Percentiles rank a stretch among this genome's conserved stretches.
These are phyloP conservation scores for Abortiporus biennis DNA, from an alignment of 1,284 basidiomycete genomes.

Conservation along the genomic window DNA sequence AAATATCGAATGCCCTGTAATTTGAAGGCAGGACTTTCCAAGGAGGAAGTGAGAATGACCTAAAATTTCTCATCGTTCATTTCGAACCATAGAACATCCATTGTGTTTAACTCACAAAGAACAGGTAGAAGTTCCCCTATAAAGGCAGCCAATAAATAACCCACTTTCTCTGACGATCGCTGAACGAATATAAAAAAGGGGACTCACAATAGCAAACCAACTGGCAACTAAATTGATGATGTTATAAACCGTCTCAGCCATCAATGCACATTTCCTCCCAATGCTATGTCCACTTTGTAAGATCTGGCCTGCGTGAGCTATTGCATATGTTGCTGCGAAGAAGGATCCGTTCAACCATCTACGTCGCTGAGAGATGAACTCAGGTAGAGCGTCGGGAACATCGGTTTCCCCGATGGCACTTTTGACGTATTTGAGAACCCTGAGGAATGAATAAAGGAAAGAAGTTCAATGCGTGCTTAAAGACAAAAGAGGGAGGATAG, in stretches of 20 bases:
- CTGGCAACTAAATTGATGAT: conserved; percentile 85
- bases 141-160: conserved; percentile 21
- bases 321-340: conserved; percentile 86
- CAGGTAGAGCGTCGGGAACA: conserved; percentile 88
- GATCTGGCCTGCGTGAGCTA: conserved; percentile 82
- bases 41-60: conserved; percentile 83
- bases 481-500: conserved; percentile 4
- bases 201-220: conserved; percentile 86
- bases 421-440: conserved; percentile 96
- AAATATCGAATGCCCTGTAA: conserved; percentile 69
- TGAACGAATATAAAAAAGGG: neutral
- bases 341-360: conserved; percentile 95
- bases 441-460: conserved; percentile 20
- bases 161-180: too few relatives aligned
- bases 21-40: conserved; percentile 74
- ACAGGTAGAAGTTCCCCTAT: conserved; percentile 91
- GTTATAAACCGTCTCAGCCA: conserved; percentile 85
- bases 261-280: conserved; percentile 68
- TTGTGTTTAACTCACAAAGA: conserved; percentile 91
- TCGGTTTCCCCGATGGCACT: conserved; percentile 95
- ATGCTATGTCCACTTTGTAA: conserved; percentile 81
- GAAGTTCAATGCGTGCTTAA: neutral
- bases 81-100: conserved; percentile 34
- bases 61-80: conserved; percentile 20
- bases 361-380: conserved; percentile 92